Base-by-base conservation (phyloP, 176 grass and related monocot genomes). In the Oryza coarctata region DNA sequence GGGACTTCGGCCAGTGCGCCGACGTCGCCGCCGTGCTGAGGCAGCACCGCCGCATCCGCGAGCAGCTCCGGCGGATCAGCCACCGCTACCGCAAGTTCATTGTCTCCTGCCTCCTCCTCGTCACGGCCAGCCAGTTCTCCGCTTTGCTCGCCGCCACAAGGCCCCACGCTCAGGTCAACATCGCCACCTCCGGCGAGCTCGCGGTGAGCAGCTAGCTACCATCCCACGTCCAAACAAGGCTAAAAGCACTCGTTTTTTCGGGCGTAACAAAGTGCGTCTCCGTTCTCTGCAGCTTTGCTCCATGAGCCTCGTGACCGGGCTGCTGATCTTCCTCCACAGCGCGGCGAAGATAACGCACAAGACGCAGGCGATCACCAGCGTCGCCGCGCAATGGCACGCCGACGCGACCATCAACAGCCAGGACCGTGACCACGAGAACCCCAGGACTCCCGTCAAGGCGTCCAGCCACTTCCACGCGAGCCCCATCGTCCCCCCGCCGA, bases 311-410 rank as follows among this genome's bases (percentile, higher is more conserved):
- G 89, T 98, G 28, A 81, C 84, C 0, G 96, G 93, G 3, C 63
- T 98, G 64, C 89, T 98, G 20, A 67, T 95, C 65, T 98, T 91
- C 82, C 88, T 98, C 11, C 88, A 88, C 68, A 90, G 93, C 71
- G 89, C 96, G n/a, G 96, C 93, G 14, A 93, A 92, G 86, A 95
- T 98, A 85, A 98, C 96, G 65, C 96, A 98, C 79, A 98, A 91
- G 83, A 92, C 93, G 52, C 93, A 98, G 77, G 57, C 93, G 0
- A 92, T 98, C 82, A 98, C 96, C 15, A 91, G 96, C 84, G 73
- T 93, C 20, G 93, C 93, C 8, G 88, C 91, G n/a, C 77, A 83
- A 3, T 98, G 96, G 96, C 96, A 98, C 44, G 92, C 86, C 14
- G 87, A 90, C 28, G 93, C 91, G 12, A 98, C 96, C 79, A 88